Evolutionary conservation across 805 yeast genomes (phyloP).

Genomic region (Cyberlindnera mrakii): DNA sequence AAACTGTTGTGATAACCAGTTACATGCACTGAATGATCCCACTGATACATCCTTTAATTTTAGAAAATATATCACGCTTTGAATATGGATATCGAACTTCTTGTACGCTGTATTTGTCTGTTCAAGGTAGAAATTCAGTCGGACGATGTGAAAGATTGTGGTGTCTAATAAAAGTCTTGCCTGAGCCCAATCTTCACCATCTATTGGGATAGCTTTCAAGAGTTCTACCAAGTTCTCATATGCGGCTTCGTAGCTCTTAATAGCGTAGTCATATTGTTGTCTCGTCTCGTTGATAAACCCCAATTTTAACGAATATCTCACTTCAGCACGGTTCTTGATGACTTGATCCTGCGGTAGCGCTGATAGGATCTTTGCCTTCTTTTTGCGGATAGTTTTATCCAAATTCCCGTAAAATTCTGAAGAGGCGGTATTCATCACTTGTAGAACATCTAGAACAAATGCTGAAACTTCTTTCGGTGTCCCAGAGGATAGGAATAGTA

Average conservation of each 20-base stretch:
- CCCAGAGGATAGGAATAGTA: conserved; percentile 34
- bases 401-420: conserved; percentile 38
- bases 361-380: conserved; percentile 24
- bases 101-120: conserved; percentile 53
- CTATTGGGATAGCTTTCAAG: conserved; percentile 24
- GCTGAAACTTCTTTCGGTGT: conserved; percentile 33
- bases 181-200: conserved; percentile 33
- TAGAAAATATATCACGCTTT: conserved; percentile 37
- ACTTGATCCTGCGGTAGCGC: conserved; percentile 1
- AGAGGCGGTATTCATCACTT: conserved; percentile 34
- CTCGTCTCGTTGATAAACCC: conserved; percentile 46
- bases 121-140: conserved; percentile 53
- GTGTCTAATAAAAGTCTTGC: conserved; percentile 50
- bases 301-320: conserved; percentile 45
- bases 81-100: conserved; percentile 61
- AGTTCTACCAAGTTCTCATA: conserved; percentile 44
- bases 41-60: conserved; percentile 24
- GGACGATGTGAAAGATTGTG: conserved; percentile 54
- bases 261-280: conserved; percentile 40
- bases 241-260: conserved; percentile 45
- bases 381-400: conserved; percentile 36
- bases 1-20: conserved; percentile 62
- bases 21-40: conserved; percentile 25
- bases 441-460: conserved; percentile 34
- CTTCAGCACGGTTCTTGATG: conserved; percentile 15